Evolutionary conservation across 2,329 filamentous ascomycete genomes (phyloP).

Genomic region (Clonostachys rhizophaga): DNA sequence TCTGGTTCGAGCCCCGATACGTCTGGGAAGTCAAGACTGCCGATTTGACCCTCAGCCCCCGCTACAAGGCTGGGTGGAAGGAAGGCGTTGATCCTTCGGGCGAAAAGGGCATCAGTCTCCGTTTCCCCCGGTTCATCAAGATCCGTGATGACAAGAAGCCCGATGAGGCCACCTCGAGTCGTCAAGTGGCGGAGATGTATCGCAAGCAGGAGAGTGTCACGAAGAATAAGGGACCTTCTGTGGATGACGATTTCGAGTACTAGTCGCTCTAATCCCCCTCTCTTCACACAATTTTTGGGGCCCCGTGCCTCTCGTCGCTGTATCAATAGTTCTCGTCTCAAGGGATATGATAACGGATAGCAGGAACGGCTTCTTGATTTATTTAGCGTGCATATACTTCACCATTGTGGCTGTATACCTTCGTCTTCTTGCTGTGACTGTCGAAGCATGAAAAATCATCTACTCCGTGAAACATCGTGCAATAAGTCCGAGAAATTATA

Average conservation of each 20-base stretch:
- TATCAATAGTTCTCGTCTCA: too few relatives aligned
- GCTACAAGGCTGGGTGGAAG: slow-evolving; percentile 86
- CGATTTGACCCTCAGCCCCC: slow-evolving; percentile 85
- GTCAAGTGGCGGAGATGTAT: slow-evolving; percentile 96
- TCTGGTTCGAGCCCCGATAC: slow-evolving; percentile 93
- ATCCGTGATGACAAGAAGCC: slow-evolving; percentile 93
- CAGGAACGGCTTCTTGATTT: too few relatives aligned
- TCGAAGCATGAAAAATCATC: too few relatives aligned
- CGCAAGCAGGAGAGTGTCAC: slow-evolving; percentile 85
- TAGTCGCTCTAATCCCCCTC: slow-evolving; percentile 28
- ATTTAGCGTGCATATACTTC: too few relatives aligned
- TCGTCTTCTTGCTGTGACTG: too few relatives aligned
- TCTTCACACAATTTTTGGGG: too few relatives aligned
- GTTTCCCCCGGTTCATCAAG: slow-evolving; percentile 92
- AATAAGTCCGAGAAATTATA: too few relatives aligned
- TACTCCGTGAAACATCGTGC: too few relatives aligned
- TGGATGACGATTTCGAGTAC: slow-evolving; percentile 98
- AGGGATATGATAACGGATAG: too few relatives aligned
- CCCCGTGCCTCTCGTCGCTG: too few relatives aligned
- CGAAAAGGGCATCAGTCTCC: slow-evolving; percentile 76
- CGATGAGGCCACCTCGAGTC: slow-evolving; percentile 78
- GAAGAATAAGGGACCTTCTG: slow-evolving; percentile 79
- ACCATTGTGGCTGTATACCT: background rate
- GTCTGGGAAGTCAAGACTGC: slow-evolving; percentile 99
- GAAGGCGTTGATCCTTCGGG: slow-evolving; percentile 71